Base-by-base conservation (phyloP, 2,329 filamentous ascomycete species). In the Hymenoscyphus infarciens region DNA sequence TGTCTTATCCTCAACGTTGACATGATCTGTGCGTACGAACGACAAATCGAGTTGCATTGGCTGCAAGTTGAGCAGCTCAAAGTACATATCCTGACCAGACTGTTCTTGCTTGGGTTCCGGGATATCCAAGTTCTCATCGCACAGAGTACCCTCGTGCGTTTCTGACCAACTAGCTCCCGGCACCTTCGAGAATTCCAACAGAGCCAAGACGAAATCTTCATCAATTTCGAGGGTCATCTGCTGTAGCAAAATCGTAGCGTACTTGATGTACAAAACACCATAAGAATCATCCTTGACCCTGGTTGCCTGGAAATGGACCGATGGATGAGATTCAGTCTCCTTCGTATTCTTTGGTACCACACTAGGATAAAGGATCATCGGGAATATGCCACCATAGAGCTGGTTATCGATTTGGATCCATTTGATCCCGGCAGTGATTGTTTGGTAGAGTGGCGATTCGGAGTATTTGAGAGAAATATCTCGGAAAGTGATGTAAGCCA, bases 321-420 rank as follows among this genome's bases (percentile, higher is more conserved):
- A 98, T 0, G 95, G 95, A 77, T 98, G 95, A 0, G 93, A 89
- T 67, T 98, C 95, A 74, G 97, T 95, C 76, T 99, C 95, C 73
- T 95, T 39, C 1, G 92, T 92, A 67, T 92, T 95, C 82, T 98
- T 98, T 0, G 95, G 94, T 16, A 99, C 95, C 10, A 99, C 95
- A 77, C 93, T 97, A 5, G 95, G 95, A 74, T 99, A 99, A 62
- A 99, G 82, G 33, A 99, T 87, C 78, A 99, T 96, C 0, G 95
- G 95, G 82, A 99, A 99, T 69, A 99, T 93, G 29, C 96, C 95
- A 31, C 96, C 96, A 72, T 99, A 99, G 15, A 99, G 85, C 76
- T 99, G 95, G 71, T 99, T 99, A 77, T 99, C 95, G 70, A 99
- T 91, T 76, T 99, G 95, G 31, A 99, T 95, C 96, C 96, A 99